Evolutionary conservation across 176 grass and related monocot species (phyloP).

Genomic region (Rhynchospora tenuis): DNA sequence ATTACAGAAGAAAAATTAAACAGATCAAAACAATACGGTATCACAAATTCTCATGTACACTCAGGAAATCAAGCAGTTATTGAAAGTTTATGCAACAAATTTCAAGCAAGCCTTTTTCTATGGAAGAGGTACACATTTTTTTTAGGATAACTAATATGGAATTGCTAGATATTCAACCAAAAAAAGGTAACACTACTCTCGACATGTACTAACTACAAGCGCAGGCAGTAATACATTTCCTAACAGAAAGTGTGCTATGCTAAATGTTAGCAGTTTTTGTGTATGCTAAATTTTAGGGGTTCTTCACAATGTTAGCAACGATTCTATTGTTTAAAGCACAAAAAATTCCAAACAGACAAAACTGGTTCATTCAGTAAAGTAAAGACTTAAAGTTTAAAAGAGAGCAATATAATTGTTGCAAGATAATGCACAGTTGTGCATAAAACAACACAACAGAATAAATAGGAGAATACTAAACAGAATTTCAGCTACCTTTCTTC

Average conservation of each 20-base stretch:
- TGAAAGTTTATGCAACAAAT: background rate
- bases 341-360: background rate
- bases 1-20: background rate
- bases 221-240: background rate
- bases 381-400: too few species aligned
- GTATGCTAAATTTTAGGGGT: background rate
- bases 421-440: background rate
- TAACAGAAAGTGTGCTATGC: background rate
- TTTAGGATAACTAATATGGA: background rate
- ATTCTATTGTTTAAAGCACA: background rate
- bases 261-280: too few species aligned
- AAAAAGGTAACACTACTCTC: too few species aligned
- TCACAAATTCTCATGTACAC: background rate
- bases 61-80: background rate
- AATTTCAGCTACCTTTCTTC: slow-evolving; percentile 60
- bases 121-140: background rate
- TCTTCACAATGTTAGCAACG: background rate
- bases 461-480: background rate
- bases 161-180: background rate
- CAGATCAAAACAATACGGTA: background rate
- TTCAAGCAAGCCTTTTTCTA: background rate
- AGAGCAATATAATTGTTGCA: background rate
- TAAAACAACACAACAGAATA: background rate
- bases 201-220: background rate
- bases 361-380: background rate